These are phyloP conservation scores for Leptodermis oblonga DNA, from an alignment of 257 asterid genomes.

Conservation along the genomic window DNA sequence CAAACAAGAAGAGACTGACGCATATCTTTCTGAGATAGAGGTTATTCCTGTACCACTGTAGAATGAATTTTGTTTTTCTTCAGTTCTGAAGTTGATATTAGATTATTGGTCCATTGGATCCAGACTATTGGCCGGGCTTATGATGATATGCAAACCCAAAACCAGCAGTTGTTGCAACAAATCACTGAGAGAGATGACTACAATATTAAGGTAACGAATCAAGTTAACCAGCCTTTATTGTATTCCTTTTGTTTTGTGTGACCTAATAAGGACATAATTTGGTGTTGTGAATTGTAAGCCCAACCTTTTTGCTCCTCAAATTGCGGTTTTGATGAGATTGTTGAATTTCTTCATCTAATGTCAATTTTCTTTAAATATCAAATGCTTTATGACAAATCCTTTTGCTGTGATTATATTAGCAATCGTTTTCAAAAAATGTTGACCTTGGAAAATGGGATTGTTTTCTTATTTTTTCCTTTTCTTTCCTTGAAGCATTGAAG, in stretches of 20 bases:
- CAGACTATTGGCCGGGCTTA: slow-evolving; percentile 98
- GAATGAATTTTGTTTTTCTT: neutral
- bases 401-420: neutral
- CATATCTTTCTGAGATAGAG: slow-evolving; percentile 95
- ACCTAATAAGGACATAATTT: neutral
- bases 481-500: neutral
- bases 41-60: slow-evolving; percentile 32
- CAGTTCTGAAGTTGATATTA: slow-evolving; percentile 8
- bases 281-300: neutral
- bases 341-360: neutral
- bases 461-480: neutral
- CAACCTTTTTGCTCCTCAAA: neutral
- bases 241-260: neutral
- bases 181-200: slow-evolving; percentile 94
- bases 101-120: slow-evolving; percentile 24
- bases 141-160: slow-evolving; percentile 97
- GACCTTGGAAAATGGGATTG: neutral
- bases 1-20: slow-evolving; percentile 90
- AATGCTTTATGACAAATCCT: neutral
- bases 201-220: slow-evolving; percentile 66
- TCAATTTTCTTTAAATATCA: neutral
- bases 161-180: slow-evolving; percentile 94
- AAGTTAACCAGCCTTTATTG: neutral
- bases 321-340: neutral
- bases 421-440: neutral